Base-by-base conservation (phyloP, 371 early-diverging fungal species). In the Haplosporangium sp. region DNA sequence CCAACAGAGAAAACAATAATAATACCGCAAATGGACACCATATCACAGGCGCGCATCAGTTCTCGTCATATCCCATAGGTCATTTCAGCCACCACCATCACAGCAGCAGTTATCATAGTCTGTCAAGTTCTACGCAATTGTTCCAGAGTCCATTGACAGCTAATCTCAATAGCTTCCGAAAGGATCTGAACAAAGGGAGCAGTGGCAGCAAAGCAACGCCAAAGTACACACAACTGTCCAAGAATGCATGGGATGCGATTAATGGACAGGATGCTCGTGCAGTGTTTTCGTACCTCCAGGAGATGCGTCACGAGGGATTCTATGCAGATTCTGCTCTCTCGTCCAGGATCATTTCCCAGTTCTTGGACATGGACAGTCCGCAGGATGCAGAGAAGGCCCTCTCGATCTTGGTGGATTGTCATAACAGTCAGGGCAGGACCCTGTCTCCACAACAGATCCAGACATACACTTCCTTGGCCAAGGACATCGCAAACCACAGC, bases 341-440 rank as follows among this genome's bases (percentile, higher is more conserved):
- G 38, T 42, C 46, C 37, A 55, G 61, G 62, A 72, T 79, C 55
- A 58, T 79, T 0, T 50, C 65, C 18, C 80, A 79, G 62, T 68
- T 79, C 47, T 38, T 79, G 66, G 69, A 68, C 48, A 63, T 68
- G 65, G 62, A 73, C 40, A 58, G 43, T 10, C 80, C 80, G 5
- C 46, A 79, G 51, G 80, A 79, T 62, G 80, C 80, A 7, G 80
- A 79, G 36, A 51, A 41, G 48, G 80, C 80, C 6, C 51, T 79
- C 23, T 79, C 80, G n/a, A 60, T 79, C 57, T 59, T 79, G 6
- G 73, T 79, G 46, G 80, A 72, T 40, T 79, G 80, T 41, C 72
- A 72, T n/a, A 53, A 42, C 7, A 72, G 59, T 55, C 62, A 52
- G 36, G 80, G 80, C 21, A 55, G 69, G 36, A 56, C 61, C 7